Evolutionary conservation across 192 early-diverging fungal genomes (phyloP).

Genomic region (Backusella tarrabulga): DNA sequence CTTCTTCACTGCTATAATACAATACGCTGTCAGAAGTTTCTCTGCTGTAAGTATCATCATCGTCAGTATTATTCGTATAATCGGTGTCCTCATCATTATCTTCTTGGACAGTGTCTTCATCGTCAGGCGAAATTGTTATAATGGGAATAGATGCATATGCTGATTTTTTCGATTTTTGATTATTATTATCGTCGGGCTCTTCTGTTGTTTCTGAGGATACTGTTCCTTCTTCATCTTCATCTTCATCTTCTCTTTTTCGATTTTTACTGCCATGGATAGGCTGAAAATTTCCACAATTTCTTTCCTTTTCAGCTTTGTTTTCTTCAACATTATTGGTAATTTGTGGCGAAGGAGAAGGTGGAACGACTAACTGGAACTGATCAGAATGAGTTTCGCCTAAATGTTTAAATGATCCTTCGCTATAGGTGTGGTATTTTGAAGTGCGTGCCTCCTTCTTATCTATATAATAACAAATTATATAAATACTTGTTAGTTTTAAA

Average conservation of each 20-base stretch:
- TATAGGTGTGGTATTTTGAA: constrained; percentile 8
- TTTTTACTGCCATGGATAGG: not conserved
- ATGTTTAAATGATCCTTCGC: not conserved
- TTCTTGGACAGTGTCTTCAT: not conserved
- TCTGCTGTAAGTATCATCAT: not conserved
- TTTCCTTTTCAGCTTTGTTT: not conserved
- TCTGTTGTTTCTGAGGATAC: not conserved
- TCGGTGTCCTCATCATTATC: not conserved
- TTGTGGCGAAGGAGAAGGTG: not conserved
- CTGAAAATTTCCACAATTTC: not conserved
- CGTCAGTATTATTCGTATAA: not conserved
- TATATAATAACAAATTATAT: not conserved
- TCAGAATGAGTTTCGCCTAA: not conserved
- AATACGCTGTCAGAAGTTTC: not conserved
- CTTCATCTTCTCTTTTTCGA: not conserved
- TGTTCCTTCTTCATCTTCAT: not conserved
- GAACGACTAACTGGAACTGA: not conserved
- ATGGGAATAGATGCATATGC: not conserved
- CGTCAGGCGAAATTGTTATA: not conserved
- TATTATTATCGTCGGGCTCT: not conserved
- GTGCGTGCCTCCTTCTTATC: not conserved
- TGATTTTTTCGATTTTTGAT: not conserved
- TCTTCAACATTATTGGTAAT: not conserved
- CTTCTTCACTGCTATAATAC: not conserved
- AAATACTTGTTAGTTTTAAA: not conserved